Conservation (phyloP, 2,329 filamentous ascomycete genomes). For the Cryphonectria carpinicola region DNA sequence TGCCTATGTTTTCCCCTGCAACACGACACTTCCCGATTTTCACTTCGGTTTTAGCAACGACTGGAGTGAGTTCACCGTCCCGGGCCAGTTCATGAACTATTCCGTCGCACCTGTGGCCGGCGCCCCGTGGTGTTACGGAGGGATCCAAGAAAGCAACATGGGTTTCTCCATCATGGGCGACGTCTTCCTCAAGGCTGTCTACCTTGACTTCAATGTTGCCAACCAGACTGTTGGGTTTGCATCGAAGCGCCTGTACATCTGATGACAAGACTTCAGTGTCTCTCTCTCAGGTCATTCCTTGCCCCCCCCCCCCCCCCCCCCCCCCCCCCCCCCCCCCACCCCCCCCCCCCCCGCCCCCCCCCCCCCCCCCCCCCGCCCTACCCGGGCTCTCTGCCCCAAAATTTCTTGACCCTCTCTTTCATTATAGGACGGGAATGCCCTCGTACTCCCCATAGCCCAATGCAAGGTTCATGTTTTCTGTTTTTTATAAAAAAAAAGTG, state of each 20-base stretch:
- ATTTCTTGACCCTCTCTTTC: neutral
- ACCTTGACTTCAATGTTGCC: slow-evolving; percentile 69
- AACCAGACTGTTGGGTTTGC: slow-evolving; percentile 52
- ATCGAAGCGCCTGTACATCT: slow-evolving; percentile 43
- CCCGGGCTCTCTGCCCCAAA: too few relatives aligned
- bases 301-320: too few relatives aligned
- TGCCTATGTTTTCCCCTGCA: slow-evolving; percentile 60
- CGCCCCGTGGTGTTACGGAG: slow-evolving; percentile 68
- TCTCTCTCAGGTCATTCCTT: slow-evolving; percentile 2
- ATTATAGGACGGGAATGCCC: slow-evolving; percentile 69
- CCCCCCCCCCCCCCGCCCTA: too few relatives aligned
- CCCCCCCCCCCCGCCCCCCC: too few relatives aligned
- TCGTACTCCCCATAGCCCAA: slow-evolving; percentile 87
- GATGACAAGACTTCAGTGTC: slow-evolving; percentile 5
- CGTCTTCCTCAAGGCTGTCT: slow-evolving; percentile 77
- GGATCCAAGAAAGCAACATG: slow-evolving; percentile 63
- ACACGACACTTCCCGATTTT: slow-evolving; percentile 53
- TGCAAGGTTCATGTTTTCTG: slow-evolving; percentile 93
- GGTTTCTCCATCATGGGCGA: slow-evolving; percentile 74
- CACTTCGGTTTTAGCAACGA: slow-evolving; percentile 52
- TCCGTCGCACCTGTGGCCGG: slow-evolving; percentile 54
- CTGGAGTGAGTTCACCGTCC: slow-evolving; percentile 51
- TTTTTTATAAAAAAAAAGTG: slow-evolving; percentile 1
- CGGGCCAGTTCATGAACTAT: slow-evolving; percentile 51
- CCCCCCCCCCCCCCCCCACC: too few relatives aligned